phyloP scores from a whole-genome alignment of 139 green algal genomes.

The Astrephomene gubernaculifera region DNA sequence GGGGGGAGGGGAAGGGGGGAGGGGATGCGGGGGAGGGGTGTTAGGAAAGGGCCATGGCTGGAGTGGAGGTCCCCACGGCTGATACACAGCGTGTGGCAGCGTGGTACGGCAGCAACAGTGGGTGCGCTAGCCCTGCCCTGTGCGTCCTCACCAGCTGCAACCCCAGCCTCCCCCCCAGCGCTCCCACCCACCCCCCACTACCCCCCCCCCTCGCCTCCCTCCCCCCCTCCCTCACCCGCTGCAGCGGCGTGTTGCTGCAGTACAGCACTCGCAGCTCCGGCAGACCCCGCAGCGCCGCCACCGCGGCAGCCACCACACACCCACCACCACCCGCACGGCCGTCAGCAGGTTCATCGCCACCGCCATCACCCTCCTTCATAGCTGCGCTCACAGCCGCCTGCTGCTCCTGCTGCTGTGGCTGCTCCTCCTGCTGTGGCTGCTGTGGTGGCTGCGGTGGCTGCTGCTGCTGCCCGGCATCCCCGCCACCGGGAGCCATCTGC shows the following conservation, averaged over 20 bases:
- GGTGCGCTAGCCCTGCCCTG: background rate
- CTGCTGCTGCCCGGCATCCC: slow-evolving; percentile 8
- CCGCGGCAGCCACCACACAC: too few species aligned
- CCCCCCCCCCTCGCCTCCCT: background rate
- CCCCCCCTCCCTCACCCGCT: background rate
- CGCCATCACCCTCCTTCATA: background rate
- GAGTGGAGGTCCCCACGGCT: too few species aligned
- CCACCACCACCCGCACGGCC: too few species aligned
- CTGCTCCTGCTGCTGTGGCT: background rate
- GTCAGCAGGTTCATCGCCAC: background rate
- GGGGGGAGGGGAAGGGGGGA: background rate
- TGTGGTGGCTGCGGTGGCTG: background rate
- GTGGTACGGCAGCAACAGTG: too few species aligned
- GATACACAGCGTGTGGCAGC: too few species aligned
- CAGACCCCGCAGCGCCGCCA: background rate
- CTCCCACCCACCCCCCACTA: background rate
- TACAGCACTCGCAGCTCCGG: slow-evolving; percentile 28
- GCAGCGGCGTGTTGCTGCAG: slow-evolving; percentile 24
- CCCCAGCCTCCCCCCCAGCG: background rate
- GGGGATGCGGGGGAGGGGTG: background rate
- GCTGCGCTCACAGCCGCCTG: background rate
- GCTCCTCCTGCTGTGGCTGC: background rate
- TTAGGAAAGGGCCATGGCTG: too few species aligned
- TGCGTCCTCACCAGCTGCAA: background rate
- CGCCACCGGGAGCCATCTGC: too few species aligned